Percentiles rank a stretch among this genome's conserved stretches.
These are phyloP conservation scores for Telopea speciosissima DNA, from an alignment of 177 flowering plant genomes.

Conservation along the genomic window DNA sequence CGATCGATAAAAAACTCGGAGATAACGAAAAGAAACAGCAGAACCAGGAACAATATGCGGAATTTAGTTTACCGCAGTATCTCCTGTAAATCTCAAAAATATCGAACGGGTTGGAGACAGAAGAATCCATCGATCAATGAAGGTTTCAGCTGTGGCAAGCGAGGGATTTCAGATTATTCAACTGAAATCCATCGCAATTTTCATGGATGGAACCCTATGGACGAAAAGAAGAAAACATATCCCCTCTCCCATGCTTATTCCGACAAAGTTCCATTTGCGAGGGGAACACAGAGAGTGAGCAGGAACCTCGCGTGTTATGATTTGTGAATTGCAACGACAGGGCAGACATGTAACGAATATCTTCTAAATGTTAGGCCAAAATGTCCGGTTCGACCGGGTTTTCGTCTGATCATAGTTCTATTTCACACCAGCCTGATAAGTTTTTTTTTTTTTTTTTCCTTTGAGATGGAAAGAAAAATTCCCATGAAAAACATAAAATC, in stretches of 20 bases:
- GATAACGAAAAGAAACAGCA: neutral
- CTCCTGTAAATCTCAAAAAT: slow-evolving; percentile 31
- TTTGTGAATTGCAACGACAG: too few relatives aligned
- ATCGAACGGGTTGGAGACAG: slow-evolving; percentile 14
- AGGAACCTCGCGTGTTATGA: too few relatives aligned
- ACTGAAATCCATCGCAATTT: neutral
- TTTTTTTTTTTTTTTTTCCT: too few relatives aligned
- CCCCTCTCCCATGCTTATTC: neutral
- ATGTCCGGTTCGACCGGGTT: too few relatives aligned
- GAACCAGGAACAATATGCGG: neutral
- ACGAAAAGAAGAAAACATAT: neutral
- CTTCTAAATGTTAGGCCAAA: too few relatives aligned
- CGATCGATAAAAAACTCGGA: neutral
- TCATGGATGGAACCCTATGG: slow-evolving; percentile 1
- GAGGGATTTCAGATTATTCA: slow-evolving; percentile 2
- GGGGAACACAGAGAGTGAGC: neutral
- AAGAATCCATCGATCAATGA: slow-evolving; percentile 12
- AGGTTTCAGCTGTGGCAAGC: neutral
- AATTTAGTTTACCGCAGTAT: slow-evolving; percentile 26
- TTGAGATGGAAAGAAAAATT: too few relatives aligned
- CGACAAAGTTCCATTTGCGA: neutral
- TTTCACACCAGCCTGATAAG: too few relatives aligned
- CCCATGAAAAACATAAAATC: too few relatives aligned
- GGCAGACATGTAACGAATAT: too few relatives aligned
- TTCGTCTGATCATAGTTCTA: too few relatives aligned